phyloP scores from a whole-genome alignment of 257 asterid species.

The Jacaranda mimosifolia region DNA sequence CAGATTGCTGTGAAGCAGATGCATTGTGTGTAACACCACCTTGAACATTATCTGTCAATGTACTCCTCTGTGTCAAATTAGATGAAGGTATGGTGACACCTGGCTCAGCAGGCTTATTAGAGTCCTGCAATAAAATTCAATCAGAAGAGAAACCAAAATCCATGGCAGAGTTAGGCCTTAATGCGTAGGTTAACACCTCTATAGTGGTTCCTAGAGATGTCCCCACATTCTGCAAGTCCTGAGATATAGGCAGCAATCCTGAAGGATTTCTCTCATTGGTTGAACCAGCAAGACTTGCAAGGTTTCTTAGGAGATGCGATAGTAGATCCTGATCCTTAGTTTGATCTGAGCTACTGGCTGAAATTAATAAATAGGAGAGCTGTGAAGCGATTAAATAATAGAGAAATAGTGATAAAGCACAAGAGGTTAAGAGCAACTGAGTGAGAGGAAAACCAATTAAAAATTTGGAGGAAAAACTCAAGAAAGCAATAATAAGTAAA shows the following conservation, averaged over 20 bases:
- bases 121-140: conserved; percentile 38
- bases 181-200: conserved; percentile 25
- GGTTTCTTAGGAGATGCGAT: conserved; percentile 38
- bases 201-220: conserved; percentile 28
- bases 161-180: not conserved
- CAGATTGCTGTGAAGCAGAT: conserved; percentile 46
- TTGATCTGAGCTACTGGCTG: conserved; percentile 48
- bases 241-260: conserved; percentile 35
- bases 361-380: conserved; percentile 8
- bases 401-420: conserved; percentile 12
- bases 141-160: conserved; percentile 15
- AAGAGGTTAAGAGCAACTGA: not conserved
- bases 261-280: conserved; percentile 27
- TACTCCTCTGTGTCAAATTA: conserved; percentile 20
- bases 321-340: conserved; percentile 41
- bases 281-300: conserved; percentile 40
- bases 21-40: conserved; percentile 47
- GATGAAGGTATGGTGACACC: conserved; percentile 21
- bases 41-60: conserved; percentile 43
- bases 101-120: conserved; percentile 20
- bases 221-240: conserved; percentile 37
- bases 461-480: not conserved
- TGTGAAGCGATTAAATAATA: conserved; percentile 11
- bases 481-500: not conserved
- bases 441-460: not conserved